phyloP scores from a whole-genome alignment of 2,329 filamentous ascomycete genomes.

The Fusarium nematophilum region DNA sequence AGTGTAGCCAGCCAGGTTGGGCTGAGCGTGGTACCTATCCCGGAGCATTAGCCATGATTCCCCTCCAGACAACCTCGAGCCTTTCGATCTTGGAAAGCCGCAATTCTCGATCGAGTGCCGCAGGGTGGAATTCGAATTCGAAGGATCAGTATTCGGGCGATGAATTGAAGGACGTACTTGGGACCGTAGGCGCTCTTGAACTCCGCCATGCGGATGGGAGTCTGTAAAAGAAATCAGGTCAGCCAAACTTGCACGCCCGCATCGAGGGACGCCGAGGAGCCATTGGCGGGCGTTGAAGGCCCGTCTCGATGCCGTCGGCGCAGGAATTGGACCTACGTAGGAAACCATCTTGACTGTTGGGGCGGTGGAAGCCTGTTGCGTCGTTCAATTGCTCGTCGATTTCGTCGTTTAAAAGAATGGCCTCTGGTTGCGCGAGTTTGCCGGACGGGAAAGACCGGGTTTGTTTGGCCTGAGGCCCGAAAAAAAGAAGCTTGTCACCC shows the following conservation, averaged over 20 bases:
- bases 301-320: background rate
- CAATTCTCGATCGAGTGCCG: background rate
- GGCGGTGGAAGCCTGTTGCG: constrained; percentile 46
- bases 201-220: constrained; percentile 57
- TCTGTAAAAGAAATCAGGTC: constrained; percentile 52
- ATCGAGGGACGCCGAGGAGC: constrained; percentile 3
- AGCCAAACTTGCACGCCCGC: constrained; percentile 37
- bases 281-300: constrained; percentile 13
- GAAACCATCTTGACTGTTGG: constrained; percentile 54
- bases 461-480: constrained; percentile 49
- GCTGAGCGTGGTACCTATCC: constrained; percentile 68
- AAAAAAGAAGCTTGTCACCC: constrained; percentile 28
- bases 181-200: constrained; percentile 75
- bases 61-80: background rate
- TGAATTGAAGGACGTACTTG: constrained; percentile 61
- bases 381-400: constrained; percentile 52
- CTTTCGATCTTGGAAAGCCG: background rate
- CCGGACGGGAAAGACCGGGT: constrained; percentile 49
- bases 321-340: constrained; percentile 47
- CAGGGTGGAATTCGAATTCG: constrained; percentile 5
- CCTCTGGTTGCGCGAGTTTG: constrained; percentile 49
- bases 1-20: constrained; percentile 66
- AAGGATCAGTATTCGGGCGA: background rate
- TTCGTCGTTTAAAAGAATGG: constrained; percentile 44
- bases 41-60: constrained; percentile 43